Evolutionary conservation across 2,329 filamentous ascomycete species (phyloP).

Genomic region (Beauveria sp.): DNA sequence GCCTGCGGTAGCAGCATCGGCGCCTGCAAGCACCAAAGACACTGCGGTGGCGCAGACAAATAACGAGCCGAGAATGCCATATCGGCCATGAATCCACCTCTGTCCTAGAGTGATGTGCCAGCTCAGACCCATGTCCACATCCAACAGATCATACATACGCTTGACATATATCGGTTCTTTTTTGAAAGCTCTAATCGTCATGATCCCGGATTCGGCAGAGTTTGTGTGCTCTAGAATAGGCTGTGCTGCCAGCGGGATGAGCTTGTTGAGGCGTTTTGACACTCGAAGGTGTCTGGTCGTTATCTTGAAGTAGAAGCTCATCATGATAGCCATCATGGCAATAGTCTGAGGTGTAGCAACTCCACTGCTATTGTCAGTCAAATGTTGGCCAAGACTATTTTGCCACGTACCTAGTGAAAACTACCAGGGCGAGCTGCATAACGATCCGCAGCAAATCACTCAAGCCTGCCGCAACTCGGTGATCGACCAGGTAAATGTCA

Average conservation of each 20-base stretch:
- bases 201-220: constrained; percentile 4
- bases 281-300: not conserved
- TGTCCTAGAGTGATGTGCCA: constrained; percentile 4
- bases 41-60: constrained; percentile 6
- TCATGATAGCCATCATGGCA: not conserved
- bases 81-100: constrained; percentile 6
- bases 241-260: constrained; percentile 1
- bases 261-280: constrained; percentile 4
- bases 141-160: constrained; percentile 7
- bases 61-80: constrained; percentile 6
- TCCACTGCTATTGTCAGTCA: not conserved
- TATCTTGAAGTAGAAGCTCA: constrained; percentile 1
- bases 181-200: constrained; percentile 12
- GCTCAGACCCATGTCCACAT: not conserved
- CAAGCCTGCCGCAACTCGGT: not conserved
- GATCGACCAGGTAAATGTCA: constrained; percentile 10
- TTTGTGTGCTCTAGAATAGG: constrained; percentile 10
- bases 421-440: constrained; percentile 28
- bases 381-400: not conserved
- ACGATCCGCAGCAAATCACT: constrained; percentile 4
- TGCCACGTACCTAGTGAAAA: not conserved
- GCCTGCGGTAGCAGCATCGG: constrained; percentile 3
- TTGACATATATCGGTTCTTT: constrained; percentile 1
- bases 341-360: not conserved
- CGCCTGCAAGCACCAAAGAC: not conserved